Percentiles rank a stretch among this genome's conserved stretches.
Evolutionary conservation across 2,329 filamentous ascomycete species (phyloP).

Genomic region (Nannizziopsis arthrosporioides): DNA sequence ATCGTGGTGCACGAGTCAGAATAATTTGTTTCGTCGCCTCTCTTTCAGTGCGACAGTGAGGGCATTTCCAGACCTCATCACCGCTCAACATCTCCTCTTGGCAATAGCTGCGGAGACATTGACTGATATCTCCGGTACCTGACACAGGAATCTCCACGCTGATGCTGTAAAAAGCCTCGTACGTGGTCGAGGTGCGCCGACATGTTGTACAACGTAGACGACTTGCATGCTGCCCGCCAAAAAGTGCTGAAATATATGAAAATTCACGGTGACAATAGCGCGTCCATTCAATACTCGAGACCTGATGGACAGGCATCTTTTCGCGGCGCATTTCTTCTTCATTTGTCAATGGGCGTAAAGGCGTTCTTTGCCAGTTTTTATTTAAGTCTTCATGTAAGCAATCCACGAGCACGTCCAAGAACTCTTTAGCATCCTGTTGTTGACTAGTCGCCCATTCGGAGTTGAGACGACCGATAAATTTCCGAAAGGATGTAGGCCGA

Average conservation of each 20-base stretch:
- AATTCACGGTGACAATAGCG: constrained; percentile 56
- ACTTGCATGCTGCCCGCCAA: constrained; percentile 59
- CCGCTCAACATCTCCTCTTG: constrained; percentile 55
- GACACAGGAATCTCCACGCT: constrained; percentile 57
- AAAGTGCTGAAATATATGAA: constrained; percentile 68
- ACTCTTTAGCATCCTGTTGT: constrained; percentile 89
- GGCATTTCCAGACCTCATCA: constrained; percentile 61
- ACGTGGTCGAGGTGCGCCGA: constrained; percentile 52
- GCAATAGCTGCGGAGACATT: constrained; percentile 60
- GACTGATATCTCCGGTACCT: constrained; percentile 49
- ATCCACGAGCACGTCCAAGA: constrained; percentile 69
- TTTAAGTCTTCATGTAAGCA: constrained; percentile 82
- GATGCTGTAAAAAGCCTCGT: constrained; percentile 59
- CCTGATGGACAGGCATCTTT: constrained; percentile 48
- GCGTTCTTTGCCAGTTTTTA: constrained; percentile 47
- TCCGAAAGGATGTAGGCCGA: constrained; percentile 50
- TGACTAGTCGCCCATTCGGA: constrained; percentile 58
- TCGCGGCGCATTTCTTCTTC: constrained; percentile 52
- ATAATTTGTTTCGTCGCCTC: constrained; percentile 59
- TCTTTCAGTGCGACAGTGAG: constrained; percentile 57
- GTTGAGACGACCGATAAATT: constrained; percentile 53
- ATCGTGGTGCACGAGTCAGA: constrained; percentile 65
- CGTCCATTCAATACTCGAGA: constrained; percentile 63
- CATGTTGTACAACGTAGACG: constrained; percentile 51
- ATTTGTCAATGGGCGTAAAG: constrained; percentile 47